A percentile compares a stretch with the other conserved stretches of the same genome.
These are phyloP conservation scores for Rhynchosporium agropyri DNA, from an alignment of 2,329 filamentous ascomycete species.

Conservation along the genomic window DNA sequence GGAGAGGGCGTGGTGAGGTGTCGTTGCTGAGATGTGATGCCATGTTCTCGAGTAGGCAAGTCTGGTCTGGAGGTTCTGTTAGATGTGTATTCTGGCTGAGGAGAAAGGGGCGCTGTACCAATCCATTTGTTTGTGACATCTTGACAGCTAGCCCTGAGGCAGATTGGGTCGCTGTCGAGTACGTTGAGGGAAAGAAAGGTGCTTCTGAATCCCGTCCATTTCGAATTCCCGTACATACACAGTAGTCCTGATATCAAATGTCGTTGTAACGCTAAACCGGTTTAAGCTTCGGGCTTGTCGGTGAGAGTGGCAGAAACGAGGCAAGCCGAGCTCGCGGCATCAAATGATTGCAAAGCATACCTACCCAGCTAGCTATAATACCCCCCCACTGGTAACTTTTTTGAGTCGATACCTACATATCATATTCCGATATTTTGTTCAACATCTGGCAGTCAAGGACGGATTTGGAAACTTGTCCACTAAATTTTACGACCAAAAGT, in stretches of 20 bases:
- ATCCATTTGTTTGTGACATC: conserved; percentile 81
- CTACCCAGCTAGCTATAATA: neutral
- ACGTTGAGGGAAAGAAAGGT: neutral
- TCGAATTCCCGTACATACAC: neutral
- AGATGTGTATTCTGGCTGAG: neutral
- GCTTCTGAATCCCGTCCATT: neutral
- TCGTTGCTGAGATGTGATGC: conserved; percentile 80
- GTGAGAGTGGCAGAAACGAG: neutral
- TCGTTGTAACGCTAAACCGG: conserved; percentile 11
- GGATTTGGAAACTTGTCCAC: neutral
- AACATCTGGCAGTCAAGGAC: neutral
- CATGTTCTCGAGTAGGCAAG: conserved; percentile 95
- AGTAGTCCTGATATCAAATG: conserved; percentile 16
- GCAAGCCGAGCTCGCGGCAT: conserved; percentile 27
- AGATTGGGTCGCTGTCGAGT: conserved; percentile 27
- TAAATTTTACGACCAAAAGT: neutral
- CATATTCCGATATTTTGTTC: neutral
- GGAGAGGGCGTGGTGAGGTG: conserved; percentile 61
- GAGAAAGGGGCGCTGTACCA: conserved; percentile 54
- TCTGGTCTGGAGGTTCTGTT: conserved; percentile 66
- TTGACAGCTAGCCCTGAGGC: conserved; percentile 37
- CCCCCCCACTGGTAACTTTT: conserved; percentile 18
- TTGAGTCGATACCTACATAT: neutral
- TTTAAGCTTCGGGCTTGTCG: neutral
- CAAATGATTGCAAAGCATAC: conserved; percentile 31